Percentiles rank a stretch among this genome's conserved stretches.
These are phyloP conservation scores for Candida tetrigidarum DNA, from an alignment of 1,139 yeast species.

Conservation along the genomic window DNA sequence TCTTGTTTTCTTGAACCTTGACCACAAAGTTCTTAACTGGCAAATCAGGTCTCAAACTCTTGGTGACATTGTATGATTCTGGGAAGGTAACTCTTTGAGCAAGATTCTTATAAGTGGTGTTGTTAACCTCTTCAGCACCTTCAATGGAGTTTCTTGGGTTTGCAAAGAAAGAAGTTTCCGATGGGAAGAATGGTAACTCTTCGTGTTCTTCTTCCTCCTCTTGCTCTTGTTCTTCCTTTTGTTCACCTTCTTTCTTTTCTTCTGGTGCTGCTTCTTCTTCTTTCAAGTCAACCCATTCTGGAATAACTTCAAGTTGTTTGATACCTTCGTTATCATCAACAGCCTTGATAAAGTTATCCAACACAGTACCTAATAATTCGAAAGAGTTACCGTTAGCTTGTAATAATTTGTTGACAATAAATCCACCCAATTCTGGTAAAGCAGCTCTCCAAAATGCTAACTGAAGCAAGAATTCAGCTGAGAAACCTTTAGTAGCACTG, in stretches of 20 bases:
- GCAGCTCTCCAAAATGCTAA: conserved; percentile 80
- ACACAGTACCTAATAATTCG: conserved; percentile 82
- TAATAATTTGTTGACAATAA: conserved; percentile 76
- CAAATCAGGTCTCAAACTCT: conserved; percentile 83
- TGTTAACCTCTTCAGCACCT: conserved; percentile 39
- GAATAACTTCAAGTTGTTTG: conserved; percentile 45
- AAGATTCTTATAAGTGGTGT: conserved; percentile 54
- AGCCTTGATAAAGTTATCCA: conserved; percentile 66
- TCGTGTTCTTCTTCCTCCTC: conserved; percentile 30
- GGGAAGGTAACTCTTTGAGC: conserved; percentile 77
- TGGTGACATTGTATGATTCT: conserved; percentile 68
- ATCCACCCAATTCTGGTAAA: conserved; percentile 64
- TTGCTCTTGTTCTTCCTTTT: conserved; percentile 22
- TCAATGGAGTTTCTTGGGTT: conserved; percentile 48
- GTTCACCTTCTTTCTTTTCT: conserved; percentile 22
- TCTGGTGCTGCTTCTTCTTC: conserved; percentile 25
- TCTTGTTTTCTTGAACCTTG: conserved; percentile 87
- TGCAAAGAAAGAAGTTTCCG: conserved; percentile 62
- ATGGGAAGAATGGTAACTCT: conserved; percentile 54
- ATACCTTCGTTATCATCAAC: conserved; percentile 53
- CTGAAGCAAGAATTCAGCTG: conserved; percentile 75
- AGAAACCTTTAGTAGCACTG: conserved; percentile 77
- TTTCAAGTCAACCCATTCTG: conserved; percentile 46
- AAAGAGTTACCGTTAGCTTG: conserved; percentile 83
- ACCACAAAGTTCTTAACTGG: conserved; percentile 86